Conservation (phyloP, 768 basidiomycete genomes). For the Hysterangium stoloniferum region DNA sequence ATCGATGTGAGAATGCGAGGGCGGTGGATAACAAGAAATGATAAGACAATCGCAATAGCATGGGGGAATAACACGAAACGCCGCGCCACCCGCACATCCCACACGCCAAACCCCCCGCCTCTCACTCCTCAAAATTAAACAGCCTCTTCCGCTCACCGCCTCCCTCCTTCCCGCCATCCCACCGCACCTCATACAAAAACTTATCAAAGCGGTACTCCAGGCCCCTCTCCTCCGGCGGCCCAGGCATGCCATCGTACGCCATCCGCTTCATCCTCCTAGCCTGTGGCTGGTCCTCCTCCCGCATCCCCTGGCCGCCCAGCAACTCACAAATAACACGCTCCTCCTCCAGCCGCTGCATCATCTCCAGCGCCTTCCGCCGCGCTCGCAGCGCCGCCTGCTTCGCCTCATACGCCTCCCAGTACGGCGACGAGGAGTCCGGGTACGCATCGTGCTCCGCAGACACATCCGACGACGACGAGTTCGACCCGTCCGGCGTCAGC, state of each 20-base stretch:
- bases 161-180: background rate
- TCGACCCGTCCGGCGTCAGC: background rate
- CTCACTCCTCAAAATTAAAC: slow-evolving; percentile 10
- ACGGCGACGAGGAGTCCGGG: background rate
- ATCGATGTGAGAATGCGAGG: background rate
- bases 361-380: background rate
- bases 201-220: slow-evolving; percentile 2
- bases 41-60: background rate
- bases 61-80: background rate
- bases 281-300: slow-evolving; percentile 11
- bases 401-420: slow-evolving; percentile 3
- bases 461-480: background rate
- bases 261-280: slow-evolving; percentile 8
- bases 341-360: slow-evolving; percentile 2
- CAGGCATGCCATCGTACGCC: slow-evolving; percentile 12
- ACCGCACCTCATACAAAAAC: slow-evolving; percentile 5
- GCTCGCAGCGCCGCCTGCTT: slow-evolving; percentile 2
- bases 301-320: slow-evolving; percentile 8
- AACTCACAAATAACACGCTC: slow-evolving; percentile 9
- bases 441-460: background rate
- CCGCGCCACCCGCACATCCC: background rate
- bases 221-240: background rate
- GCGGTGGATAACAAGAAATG: background rate
- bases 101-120: background rate
- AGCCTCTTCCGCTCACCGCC: slow-evolving; percentile 5